These are phyloP conservation scores for Aspergillus floridensis DNA, from an alignment of 2,329 filamentous ascomycete species.

Conservation along the genomic window DNA sequence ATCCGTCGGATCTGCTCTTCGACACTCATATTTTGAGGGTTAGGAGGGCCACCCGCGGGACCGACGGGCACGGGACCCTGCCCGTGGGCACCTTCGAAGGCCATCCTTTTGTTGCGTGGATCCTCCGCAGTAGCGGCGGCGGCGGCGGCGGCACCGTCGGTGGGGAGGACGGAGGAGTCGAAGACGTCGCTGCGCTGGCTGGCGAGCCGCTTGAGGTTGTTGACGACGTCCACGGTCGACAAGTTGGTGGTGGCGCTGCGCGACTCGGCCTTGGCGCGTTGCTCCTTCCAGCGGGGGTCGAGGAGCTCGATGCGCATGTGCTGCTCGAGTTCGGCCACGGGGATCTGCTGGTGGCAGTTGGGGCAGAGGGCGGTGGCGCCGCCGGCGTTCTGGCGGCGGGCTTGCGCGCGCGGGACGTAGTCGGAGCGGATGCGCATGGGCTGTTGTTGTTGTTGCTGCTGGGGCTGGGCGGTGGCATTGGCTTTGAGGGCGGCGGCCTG, in stretches of 20 bases:
- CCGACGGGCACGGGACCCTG: conserved; percentile 26
- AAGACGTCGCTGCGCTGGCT: conserved; percentile 87
- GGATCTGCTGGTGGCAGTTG: conserved; percentile 88
- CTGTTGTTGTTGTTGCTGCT: conserved; percentile 24
- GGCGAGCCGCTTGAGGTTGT: conserved; percentile 91
- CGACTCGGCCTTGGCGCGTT: conserved; percentile 83
- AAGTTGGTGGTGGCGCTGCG: conserved; percentile 83
- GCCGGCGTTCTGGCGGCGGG: conserved; percentile 64
- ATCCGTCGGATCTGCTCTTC: conserved; percentile 79
- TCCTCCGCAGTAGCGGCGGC: conserved; percentile 65
- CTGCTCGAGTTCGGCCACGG: conserved; percentile 80
- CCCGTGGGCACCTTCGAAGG: conserved; percentile 38
- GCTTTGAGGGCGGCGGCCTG: conserved; percentile 74
- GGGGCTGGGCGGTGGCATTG: conserved; percentile 60
- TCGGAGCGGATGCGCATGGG: conserved; percentile 91
- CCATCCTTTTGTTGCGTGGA: conserved; percentile 71
- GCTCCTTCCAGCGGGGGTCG: conserved; percentile 93
- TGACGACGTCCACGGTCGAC: conserved; percentile 81
- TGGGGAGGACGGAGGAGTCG: conserved; percentile 51
- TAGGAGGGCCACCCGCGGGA: conserved; percentile 29
- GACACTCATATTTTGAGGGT: conserved; percentile 61
- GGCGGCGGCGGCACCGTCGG: conserved; percentile 37
- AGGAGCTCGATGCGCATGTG: conserved; percentile 94
- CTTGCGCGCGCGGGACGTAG: conserved; percentile 81
- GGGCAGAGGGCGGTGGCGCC: conserved; percentile 71